phyloP scores from a whole-genome alignment of 2,329 filamentous ascomycete genomes.

The Meredithiella fracta region DNA sequence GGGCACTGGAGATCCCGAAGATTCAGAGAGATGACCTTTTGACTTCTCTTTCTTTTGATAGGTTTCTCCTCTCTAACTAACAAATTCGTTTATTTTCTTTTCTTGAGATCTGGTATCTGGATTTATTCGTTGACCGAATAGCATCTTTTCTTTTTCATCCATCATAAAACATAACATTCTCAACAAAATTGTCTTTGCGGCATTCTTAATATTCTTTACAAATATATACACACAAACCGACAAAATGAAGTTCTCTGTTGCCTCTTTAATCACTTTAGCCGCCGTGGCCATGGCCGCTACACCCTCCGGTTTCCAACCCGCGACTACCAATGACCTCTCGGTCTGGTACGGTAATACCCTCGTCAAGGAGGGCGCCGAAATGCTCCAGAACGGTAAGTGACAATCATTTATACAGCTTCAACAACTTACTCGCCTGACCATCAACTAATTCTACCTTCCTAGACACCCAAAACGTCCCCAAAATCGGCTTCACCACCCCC shows the following conservation, averaged over 20 bases:
- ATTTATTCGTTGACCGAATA: slow-evolving; percentile 10
- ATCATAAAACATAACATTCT: not conserved
- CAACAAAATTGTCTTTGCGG: not conserved
- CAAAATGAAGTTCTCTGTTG: slow-evolving; percentile 19
- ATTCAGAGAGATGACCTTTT: not conserved
- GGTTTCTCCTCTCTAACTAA: not conserved
- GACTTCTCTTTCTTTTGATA: not conserved
- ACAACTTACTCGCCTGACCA: not conserved
- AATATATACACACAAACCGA: not conserved
- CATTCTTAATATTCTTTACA: not conserved
- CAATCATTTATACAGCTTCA: not conserved
- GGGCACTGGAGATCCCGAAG: not conserved
- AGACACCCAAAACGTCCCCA: slow-evolving; percentile 23
- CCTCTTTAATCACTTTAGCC: slow-evolving; percentile 20
- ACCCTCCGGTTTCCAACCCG: slow-evolving; percentile 26
- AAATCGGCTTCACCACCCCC: slow-evolving; percentile 22
- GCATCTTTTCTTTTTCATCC: slow-evolving; percentile 1
- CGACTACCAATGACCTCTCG: slow-evolving; percentile 23
- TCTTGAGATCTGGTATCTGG: slow-evolving; percentile 6
- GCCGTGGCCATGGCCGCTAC: slow-evolving; percentile 24
- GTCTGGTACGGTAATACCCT: slow-evolving; percentile 25
- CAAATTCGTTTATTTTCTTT: not conserved
- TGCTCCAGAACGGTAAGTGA: slow-evolving; percentile 24
- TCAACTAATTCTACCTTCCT: not conserved
- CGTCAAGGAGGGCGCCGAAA: slow-evolving; percentile 24